These are phyloP conservation scores for Hypoxylon rubiginosum DNA, from an alignment of 2,329 filamentous ascomycete species.

Conservation along the genomic window DNA sequence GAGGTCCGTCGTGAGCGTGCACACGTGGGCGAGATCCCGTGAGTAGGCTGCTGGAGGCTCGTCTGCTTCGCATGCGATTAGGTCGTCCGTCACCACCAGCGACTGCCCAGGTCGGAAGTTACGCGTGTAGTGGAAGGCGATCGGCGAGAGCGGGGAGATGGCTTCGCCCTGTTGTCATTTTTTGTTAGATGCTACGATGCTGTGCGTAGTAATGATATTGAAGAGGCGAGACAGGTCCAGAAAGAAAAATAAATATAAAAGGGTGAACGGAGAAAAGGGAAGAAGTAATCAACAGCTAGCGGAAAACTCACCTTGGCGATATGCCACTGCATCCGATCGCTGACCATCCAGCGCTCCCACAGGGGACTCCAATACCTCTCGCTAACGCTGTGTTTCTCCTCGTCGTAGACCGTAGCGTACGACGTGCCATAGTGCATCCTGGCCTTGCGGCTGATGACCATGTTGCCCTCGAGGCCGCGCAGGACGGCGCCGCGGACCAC, in stretches of 20 bases:
- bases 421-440: constrained; percentile 85
- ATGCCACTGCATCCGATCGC: constrained; percentile 88
- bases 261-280: not conserved
- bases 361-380: constrained; percentile 85
- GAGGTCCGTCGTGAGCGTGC: constrained; percentile 84
- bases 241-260: not conserved
- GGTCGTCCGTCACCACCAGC: constrained; percentile 81
- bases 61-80: constrained; percentile 81
- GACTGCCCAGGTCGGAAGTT: constrained; percentile 86
- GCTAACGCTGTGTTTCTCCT: constrained; percentile 77
- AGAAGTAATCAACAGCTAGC: not conserved
- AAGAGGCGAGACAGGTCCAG: not conserved
- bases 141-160: constrained; percentile 78
- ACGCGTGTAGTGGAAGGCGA: constrained; percentile 87
- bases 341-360: constrained; percentile 88
- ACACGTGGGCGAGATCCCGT: constrained; percentile 77
- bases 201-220: constrained; percentile 1
- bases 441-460: constrained; percentile 81
- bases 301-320: constrained; percentile 75
- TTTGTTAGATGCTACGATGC: not conserved
- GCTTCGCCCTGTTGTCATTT: constrained; percentile 72
- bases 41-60: constrained; percentile 72
- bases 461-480: constrained; percentile 80
- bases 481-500: constrained; percentile 83
- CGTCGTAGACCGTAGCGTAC: constrained; percentile 85